Percentiles rank a stretch among this genome's conserved stretches.
Evolutionary conservation across 1,139 yeast genomes (phyloP).

Genomic region (Nakaseomyces bracarensis): DNA sequence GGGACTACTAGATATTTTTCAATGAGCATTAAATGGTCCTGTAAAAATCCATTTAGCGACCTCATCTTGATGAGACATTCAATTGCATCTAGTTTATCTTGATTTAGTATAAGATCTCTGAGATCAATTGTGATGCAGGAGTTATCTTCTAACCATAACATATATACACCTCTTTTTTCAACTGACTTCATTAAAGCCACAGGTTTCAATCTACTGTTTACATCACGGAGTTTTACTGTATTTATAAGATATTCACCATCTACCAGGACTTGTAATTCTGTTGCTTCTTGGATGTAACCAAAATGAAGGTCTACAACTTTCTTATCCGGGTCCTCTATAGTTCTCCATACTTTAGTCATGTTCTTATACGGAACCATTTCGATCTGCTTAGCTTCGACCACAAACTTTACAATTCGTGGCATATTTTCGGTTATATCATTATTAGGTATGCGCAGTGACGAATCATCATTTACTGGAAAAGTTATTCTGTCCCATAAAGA

Average conservation of each 20-base stretch:
- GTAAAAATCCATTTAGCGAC: neutral
- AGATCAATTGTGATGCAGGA: neutral
- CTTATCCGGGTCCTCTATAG: slow-evolving; percentile 2
- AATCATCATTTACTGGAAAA: neutral
- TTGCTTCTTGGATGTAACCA: slow-evolving; percentile 9
- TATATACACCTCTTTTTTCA: neutral
- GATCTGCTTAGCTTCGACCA: slow-evolving; percentile 16
- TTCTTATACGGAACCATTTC: slow-evolving; percentile 11
- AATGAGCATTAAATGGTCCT: neutral
- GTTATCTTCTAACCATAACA: neutral
- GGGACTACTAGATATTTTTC: slow-evolving; percentile 2
- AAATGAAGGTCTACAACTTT: slow-evolving; percentile 13
- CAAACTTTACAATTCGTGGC: slow-evolving; percentile 21
- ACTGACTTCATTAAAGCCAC: neutral
- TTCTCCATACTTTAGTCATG: slow-evolving; percentile 5
- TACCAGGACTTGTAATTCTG: slow-evolving; percentile 11
- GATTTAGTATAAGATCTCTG: neutral
- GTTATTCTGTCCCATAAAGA: slow-evolving; percentile 20
- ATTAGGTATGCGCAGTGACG: neutral
- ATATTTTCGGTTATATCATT: slow-evolving; percentile 14
- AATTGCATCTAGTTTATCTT: neutral
- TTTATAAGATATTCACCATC: slow-evolving; percentile 14
- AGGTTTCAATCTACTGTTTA: neutral
- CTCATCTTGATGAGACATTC: neutral
- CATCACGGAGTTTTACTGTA: neutral